These are phyloP conservation scores for Diaporthe velutina DNA, from an alignment of 2,329 filamentous ascomycete genomes.

Conservation along the genomic window DNA sequence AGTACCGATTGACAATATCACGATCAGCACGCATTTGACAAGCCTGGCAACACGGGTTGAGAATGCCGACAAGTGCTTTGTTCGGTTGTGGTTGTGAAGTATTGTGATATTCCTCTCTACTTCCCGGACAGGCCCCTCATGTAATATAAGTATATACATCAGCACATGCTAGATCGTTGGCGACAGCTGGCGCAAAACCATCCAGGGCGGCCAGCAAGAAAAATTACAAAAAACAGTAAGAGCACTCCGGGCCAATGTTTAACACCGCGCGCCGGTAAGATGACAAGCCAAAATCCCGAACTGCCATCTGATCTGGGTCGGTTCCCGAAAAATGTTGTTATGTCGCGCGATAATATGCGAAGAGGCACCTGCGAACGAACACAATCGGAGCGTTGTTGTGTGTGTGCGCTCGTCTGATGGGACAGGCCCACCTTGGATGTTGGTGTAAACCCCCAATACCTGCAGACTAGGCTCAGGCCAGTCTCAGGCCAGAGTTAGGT, in stretches of 20 bases:
- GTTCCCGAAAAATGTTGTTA: background rate
- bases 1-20: background rate
- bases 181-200: slow-evolving; percentile 26
- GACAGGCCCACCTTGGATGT: background rate
- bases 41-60: background rate
- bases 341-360: background rate
- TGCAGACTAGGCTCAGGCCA: background rate
- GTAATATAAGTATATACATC: slow-evolving; percentile 16
- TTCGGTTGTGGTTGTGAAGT: background rate
- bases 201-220: slow-evolving; percentile 27
- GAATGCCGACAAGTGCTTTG: fast-evolving
- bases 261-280: background rate
- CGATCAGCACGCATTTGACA: background rate
- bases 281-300: background rate
- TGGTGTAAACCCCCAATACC: background rate
- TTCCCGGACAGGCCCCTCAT: background rate
- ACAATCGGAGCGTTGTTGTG: background rate
- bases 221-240: slow-evolving; percentile 28
- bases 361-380: background rate
- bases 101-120: background rate
- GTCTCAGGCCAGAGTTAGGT: background rate
- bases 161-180: slow-evolving; percentile 29
- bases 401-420: background rate
- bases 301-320: background rate
- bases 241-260: background rate